phyloP scores from a whole-genome alignment of 2,329 filamentous ascomycete species.

The Tolypocladium endophyticum region DNA sequence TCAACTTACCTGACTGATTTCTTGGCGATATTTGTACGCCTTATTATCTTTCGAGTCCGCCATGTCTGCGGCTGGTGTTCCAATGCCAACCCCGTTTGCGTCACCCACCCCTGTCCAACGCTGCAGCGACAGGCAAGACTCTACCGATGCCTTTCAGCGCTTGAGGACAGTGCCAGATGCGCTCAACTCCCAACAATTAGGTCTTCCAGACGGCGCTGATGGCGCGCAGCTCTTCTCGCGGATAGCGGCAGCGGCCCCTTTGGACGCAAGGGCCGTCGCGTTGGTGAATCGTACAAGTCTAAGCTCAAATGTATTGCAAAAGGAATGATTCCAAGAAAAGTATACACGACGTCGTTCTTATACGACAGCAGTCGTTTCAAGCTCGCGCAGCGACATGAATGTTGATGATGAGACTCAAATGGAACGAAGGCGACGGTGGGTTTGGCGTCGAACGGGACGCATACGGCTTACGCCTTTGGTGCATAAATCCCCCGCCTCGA shows the following conservation, averaged over 20 bases:
- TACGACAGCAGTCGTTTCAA: background rate
- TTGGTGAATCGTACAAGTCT: background rate
- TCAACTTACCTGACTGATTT: slow-evolving; percentile 78
- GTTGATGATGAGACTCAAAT: background rate
- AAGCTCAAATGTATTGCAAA: background rate
- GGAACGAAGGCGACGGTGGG: background rate
- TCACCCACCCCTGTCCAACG: background rate
- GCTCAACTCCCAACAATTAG: background rate
- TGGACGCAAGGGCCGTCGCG: background rate
- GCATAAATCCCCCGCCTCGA: background rate
- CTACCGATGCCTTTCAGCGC: background rate
- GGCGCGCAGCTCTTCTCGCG: background rate
- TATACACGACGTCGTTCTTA: background rate
- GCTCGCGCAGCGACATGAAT: background rate
- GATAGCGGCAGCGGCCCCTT: background rate
- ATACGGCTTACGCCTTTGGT: background rate
- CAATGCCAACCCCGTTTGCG: background rate
- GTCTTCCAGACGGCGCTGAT: background rate
- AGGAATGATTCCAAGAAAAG: background rate
- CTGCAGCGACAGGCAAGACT: background rate
- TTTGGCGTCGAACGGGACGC: background rate
- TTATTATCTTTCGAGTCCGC: slow-evolving; percentile 47
- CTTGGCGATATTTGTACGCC: slow-evolving; percentile 80
- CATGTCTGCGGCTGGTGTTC: slow-evolving; percentile 34
- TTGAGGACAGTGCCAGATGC: background rate